Base-by-base conservation (phyloP, 306 rosid species). In the Begonia peltatifolia region DNA sequence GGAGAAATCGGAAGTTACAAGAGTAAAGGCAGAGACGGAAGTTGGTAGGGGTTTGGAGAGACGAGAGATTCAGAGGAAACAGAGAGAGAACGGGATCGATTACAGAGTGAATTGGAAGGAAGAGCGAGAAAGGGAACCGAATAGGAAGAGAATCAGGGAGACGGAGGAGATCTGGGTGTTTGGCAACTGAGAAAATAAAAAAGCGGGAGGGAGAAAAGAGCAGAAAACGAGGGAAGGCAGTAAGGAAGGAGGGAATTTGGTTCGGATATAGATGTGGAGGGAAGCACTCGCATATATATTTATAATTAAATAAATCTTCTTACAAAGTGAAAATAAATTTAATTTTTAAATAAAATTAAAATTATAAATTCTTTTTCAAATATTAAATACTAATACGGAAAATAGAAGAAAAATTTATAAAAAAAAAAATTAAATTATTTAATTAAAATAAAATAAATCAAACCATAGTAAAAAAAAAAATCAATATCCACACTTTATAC, bases 221-320 rank as follows among this genome's bases (percentile, higher is more conserved):
- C 54, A 74, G 96, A 81, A 81, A 67, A 84, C 77, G 95, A 82
- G 93, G 84, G 87, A 89, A 75, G 67, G 65, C 38, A 61, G 20
- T 30, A 2, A 46, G 53, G 69, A 64, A 68, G 82, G 97, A 79
- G 97, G 89, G 89, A 89, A 89, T 77, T 85, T 74, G 83, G 90
- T 83, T 83, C 94, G 84, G 96, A 87, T 74, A 76, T 53, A 46
- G 76, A 76, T 83, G 84, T 87, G 96, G 96, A 81, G 94, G 94
- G 94, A 84, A 78, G 74, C 76, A 69, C 72, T 80, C 15, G 4
- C 64, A 30, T 30, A 30, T 30, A 5, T 30, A 30, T 30, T 30
- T 30, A 30, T 30, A 30, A 30, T 30, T 30, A 30, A 30, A 30
- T 30, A 30, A 30, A 30, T 30, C 6, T 30, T 30, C 9, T 30